Conservation (phyloP, 2,329 filamentous ascomycete species). For the Xylaria sp. region DNA sequence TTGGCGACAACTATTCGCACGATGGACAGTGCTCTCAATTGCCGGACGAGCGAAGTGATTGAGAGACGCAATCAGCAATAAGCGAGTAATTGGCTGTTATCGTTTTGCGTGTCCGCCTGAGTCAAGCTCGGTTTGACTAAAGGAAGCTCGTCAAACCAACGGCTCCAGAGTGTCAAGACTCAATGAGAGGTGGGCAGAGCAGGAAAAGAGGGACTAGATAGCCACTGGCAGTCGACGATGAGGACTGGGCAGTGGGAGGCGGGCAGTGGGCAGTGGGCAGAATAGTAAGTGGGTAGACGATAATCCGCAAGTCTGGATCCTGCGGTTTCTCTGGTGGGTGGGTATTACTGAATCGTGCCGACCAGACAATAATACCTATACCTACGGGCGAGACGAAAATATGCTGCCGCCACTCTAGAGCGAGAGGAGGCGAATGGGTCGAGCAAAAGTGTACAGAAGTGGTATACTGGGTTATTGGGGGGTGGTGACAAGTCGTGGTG, state of each 20-base stretch:
- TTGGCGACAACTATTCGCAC: conserved; percentile 10
- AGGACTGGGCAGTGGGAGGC: conserved; percentile 14
- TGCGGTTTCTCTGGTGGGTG: conserved; percentile 10
- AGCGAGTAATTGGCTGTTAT: not conserved
- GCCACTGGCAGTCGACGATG: conserved; percentile 12
- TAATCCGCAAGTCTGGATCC: conserved; percentile 10
- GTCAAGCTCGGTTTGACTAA: not conserved
- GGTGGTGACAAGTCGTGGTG: conserved; percentile 12
- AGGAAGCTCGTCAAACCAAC: not conserved
- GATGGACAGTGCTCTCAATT: not conserved
- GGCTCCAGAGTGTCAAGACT: not conserved
- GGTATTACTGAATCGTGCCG: conserved; percentile 10
- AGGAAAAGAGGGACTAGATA: conserved; percentile 12
- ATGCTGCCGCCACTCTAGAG: not conserved
- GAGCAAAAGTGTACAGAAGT: not conserved
- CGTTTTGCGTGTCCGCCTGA: conserved; percentile 1
- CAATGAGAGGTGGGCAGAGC: conserved; percentile 1
- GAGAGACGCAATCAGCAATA: not conserved
- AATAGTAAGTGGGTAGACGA: conserved; percentile 12
- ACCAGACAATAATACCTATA: not conserved
- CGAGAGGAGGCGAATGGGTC: not conserved
- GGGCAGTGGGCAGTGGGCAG: conserved; percentile 11
- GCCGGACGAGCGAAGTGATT: not conserved
- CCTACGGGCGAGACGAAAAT: not conserved
- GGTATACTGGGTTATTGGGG: not conserved